These are phyloP conservation scores for Aphanoascus verrucosus DNA, from an alignment of 2,329 filamentous ascomycete species.

Conservation along the genomic window DNA sequence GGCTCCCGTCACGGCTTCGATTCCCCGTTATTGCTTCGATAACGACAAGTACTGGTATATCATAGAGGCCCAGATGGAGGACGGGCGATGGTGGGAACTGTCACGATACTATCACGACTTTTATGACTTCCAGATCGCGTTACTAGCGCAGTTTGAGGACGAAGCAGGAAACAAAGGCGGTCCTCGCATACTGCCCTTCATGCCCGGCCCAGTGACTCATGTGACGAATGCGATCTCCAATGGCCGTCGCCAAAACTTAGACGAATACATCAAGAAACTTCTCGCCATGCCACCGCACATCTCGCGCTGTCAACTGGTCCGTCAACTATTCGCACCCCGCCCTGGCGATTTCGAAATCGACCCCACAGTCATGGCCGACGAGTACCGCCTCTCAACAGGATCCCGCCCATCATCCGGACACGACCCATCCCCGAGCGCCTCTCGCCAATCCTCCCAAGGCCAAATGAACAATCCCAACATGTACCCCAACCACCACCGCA, in stretches of 20 bases:
- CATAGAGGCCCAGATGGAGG: slow-evolving; percentile 81
- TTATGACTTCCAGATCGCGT: slow-evolving; percentile 94
- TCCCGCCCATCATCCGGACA: slow-evolving; percentile 58
- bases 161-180: slow-evolving; percentile 81
- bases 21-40: slow-evolving; percentile 87
- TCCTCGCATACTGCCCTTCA: slow-evolving; percentile 79
- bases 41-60: slow-evolving; percentile 99
- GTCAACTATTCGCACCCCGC: slow-evolving; percentile 80
- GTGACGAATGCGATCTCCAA: slow-evolving; percentile 97
- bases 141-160: slow-evolving; percentile 80
- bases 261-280: slow-evolving; percentile 90
- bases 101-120: slow-evolving; percentile 97
- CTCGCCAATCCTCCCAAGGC: slow-evolving; percentile 54
- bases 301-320: slow-evolving; percentile 69
- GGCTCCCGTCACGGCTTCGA: slow-evolving; percentile 70
- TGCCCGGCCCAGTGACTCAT: slow-evolving; percentile 95
- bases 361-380: slow-evolving; percentile 34
- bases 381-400: slow-evolving; percentile 62
- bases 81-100: slow-evolving; percentile 84
- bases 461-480: slow-evolving; percentile 48
- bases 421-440: slow-evolving; percentile 50
- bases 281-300: slow-evolving; percentile 76
- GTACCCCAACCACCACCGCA: slow-evolving; percentile 37
- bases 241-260: slow-evolving; percentile 79
- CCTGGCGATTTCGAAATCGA: slow-evolving; percentile 92